phyloP scores from a whole-genome alignment of 2,329 filamentous ascomycete species.

The Alternaria ethzedia region DNA sequence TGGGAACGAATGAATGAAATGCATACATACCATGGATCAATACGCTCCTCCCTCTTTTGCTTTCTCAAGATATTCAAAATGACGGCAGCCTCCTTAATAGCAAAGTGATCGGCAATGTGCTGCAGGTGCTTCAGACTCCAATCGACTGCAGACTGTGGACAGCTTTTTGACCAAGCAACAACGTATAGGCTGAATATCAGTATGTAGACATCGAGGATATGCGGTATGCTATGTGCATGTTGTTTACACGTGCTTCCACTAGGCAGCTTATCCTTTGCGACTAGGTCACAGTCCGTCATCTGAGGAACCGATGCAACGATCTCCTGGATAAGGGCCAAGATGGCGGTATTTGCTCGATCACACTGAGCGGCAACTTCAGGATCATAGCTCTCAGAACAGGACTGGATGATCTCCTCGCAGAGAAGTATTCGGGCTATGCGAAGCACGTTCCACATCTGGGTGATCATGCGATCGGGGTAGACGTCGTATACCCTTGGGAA shows the following conservation, averaged over 20 bases:
- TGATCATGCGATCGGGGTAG: constrained; percentile 35
- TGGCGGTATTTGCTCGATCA: constrained; percentile 17
- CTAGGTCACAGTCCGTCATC: constrained; percentile 32
- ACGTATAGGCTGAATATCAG: constrained; percentile 23
- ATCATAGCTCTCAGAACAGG: not conserved
- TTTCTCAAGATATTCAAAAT: constrained; percentile 11
- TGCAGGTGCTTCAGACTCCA: constrained; percentile 7
- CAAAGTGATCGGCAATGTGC: constrained; percentile 24
- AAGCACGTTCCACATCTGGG: constrained; percentile 43
- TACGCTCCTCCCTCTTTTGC: not conserved
- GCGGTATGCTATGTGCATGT: constrained; percentile 20
- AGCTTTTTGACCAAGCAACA: constrained; percentile 16
- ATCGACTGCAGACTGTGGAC: constrained; percentile 8
- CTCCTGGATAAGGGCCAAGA: constrained; percentile 32
- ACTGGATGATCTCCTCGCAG: constrained; percentile 33
- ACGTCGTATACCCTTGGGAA: constrained; percentile 31
- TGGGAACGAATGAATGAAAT: not conserved
- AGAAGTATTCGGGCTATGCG: constrained; percentile 41
- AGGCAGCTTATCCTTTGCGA: constrained; percentile 24
- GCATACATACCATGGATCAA: constrained; percentile 11
- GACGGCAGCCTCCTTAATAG: constrained; percentile 20
- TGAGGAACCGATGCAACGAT: constrained; percentile 44
- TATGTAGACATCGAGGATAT: constrained; percentile 25
- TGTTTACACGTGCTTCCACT: not conserved
- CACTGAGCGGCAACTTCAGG: not conserved